Percentiles rank a stretch among this genome's conserved stretches.
Conservation (phyloP, 805 yeast species). For the Cyberlindnera sargentensis region DNA sequence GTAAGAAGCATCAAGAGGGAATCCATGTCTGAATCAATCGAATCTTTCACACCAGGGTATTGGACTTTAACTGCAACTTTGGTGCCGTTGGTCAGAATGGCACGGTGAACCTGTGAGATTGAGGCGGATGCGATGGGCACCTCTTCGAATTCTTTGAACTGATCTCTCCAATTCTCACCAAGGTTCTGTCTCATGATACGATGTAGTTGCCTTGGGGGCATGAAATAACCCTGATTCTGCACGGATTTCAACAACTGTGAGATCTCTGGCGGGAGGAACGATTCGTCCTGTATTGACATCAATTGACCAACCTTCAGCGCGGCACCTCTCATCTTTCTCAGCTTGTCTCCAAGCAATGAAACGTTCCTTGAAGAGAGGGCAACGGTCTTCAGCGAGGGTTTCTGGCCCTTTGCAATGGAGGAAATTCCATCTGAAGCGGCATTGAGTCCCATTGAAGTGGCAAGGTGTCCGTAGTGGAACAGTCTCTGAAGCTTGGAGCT, state of each 20-base stretch:
- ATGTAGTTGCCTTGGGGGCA: conserved; percentile 90
- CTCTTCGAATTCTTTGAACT: conserved; percentile 72
- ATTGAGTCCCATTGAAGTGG: conserved; percentile 85
- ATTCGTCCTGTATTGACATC: conserved; percentile 88
- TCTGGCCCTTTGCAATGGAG: conserved; percentile 50
- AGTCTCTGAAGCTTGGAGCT: conserved; percentile 79
- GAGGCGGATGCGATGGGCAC: conserved; percentile 96
- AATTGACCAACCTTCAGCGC: conserved; percentile 96
- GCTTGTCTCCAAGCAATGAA: conserved; percentile 79
- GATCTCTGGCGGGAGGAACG: conserved; percentile 77
- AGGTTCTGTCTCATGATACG: conserved; percentile 64
- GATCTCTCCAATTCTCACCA: conserved; percentile 71
- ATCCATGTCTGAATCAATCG: conserved; percentile 91
- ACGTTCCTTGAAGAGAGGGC: conserved; percentile 77
- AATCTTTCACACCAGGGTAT: conserved; percentile 92
- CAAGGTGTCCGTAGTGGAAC: conserved; percentile 88
- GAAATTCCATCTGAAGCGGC: conserved; percentile 73
- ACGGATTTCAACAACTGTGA: conserved; percentile 76
- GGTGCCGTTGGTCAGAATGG: conserved; percentile 56
- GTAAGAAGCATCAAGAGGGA: conserved; percentile 74
- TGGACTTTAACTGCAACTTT: conserved; percentile 93
- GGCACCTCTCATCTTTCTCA: conserved; percentile 97
- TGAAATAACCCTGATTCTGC: conserved; percentile 91
- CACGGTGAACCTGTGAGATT: conserved; percentile 93
- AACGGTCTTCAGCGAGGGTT: conserved; percentile 46